A percentile compares a stretch with the other conserved stretches of the same genome.
phyloP scores from a whole-genome alignment of 805 yeast genomes.

The Candida verbasci region DNA sequence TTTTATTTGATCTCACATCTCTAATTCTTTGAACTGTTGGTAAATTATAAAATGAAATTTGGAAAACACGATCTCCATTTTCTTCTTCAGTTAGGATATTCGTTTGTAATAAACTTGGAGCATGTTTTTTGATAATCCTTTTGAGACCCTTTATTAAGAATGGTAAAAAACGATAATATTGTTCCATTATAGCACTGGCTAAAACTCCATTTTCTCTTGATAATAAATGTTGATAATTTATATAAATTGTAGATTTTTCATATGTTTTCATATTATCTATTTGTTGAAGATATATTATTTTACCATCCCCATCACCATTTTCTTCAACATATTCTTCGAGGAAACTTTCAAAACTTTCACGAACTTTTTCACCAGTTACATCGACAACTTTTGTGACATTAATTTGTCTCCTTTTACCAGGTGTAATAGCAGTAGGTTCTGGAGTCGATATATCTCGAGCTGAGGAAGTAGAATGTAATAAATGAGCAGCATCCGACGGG shows the following conservation, averaged over 20 bases:
- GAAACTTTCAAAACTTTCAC: constrained; percentile 85
- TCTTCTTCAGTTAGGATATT: constrained; percentile 38
- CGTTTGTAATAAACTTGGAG: constrained; percentile 57
- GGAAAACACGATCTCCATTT: constrained; percentile 73
- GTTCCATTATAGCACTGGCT: constrained; percentile 85
- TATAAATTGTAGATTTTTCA: constrained; percentile 73
- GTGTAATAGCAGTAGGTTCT: constrained; percentile 11
- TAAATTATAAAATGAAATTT: constrained; percentile 81
- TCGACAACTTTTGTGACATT: constrained; percentile 85
- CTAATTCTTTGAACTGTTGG: constrained; percentile 82
- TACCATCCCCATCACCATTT: constrained; percentile 42
- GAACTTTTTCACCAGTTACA: constrained; percentile 88
- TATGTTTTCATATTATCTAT: constrained; percentile 73
- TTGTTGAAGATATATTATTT: constrained; percentile 68
- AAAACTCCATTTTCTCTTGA: constrained; percentile 79
- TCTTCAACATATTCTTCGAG: constrained; percentile 57
- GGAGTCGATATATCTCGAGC: constrained; percentile 24
- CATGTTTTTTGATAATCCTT: constrained; percentile 66
- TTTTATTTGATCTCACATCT: constrained; percentile 83
- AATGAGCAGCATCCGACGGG: constrained; percentile 41
- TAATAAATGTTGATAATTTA: constrained; percentile 77
- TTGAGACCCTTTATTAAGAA: constrained; percentile 72
- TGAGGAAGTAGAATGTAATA: constrained; percentile 39
- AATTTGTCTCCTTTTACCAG: constrained; percentile 52
- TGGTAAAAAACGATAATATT: constrained; percentile 89